These are phyloP conservation scores for Suillus fuscotomentosus DNA, from an alignment of 768 basidiomycete species.

Conservation along the genomic window DNA sequence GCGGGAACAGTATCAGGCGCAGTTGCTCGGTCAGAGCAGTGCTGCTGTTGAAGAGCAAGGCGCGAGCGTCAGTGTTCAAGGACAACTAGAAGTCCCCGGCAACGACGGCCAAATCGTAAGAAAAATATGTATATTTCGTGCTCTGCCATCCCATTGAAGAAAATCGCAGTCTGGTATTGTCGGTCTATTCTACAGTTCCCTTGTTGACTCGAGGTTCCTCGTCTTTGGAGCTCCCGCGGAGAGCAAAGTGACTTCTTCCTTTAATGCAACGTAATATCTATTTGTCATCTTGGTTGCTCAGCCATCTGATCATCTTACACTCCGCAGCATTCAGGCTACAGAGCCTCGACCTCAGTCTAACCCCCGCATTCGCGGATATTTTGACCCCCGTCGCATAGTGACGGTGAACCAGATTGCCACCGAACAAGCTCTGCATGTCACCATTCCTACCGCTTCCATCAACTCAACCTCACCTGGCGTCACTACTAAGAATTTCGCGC, in stretches of 20 bases:
- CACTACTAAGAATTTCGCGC: slow-evolving; percentile 16
- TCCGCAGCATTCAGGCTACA: slow-evolving; percentile 27
- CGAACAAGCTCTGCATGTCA: slow-evolving; percentile 23
- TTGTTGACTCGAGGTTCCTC: slow-evolving; percentile 31
- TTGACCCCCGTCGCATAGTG: slow-evolving; percentile 33
- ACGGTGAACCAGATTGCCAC: slow-evolving; percentile 33
- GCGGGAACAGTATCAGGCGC: slow-evolving; percentile 39
- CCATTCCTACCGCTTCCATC: slow-evolving; percentile 21
- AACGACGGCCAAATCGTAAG: slow-evolving; percentile 27
- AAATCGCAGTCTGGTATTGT: slow-evolving; percentile 26
- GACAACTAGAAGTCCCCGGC: slow-evolving; percentile 26
- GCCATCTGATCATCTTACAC: background rate
- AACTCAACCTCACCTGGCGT: slow-evolving; percentile 5
- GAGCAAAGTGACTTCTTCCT: slow-evolving; percentile 31
- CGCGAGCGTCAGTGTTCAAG: slow-evolving; percentile 24
- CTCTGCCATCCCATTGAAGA: background rate
- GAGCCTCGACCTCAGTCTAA: slow-evolving; percentile 22
- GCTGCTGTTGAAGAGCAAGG: slow-evolving; percentile 14
- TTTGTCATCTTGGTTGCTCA: background rate
- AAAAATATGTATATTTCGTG: background rate
- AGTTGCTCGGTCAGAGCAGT: slow-evolving; percentile 30
- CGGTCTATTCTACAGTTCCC: slow-evolving; percentile 38
- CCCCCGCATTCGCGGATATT: slow-evolving; percentile 24
- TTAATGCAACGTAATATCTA: slow-evolving; percentile 38
- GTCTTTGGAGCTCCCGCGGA: slow-evolving; percentile 33